A percentile compares a stretch with the other conserved stretches of the same genome.
Conservation (phyloP, 371 early-diverging fungal species). For the Dichotomocladium elegans region DNA sequence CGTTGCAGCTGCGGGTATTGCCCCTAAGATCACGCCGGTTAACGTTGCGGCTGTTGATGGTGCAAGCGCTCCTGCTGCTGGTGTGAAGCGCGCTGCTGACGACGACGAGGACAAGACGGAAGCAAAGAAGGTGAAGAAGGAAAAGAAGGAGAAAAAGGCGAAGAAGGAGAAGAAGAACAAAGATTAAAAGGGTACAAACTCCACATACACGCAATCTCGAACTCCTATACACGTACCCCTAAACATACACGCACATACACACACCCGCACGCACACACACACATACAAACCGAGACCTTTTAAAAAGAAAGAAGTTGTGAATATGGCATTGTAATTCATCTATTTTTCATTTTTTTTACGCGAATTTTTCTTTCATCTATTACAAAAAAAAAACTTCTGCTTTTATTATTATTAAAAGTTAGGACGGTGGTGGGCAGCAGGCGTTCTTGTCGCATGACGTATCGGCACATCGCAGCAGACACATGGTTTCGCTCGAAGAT, state of each 20-base stretch:
- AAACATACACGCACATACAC: too few relatives aligned
- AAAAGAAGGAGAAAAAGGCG: slow-evolving; percentile 25
- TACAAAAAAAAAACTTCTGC: too few relatives aligned
- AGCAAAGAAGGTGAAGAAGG: slow-evolving; percentile 25
- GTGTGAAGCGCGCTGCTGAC: slow-evolving; percentile 23
- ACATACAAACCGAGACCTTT: too few relatives aligned
- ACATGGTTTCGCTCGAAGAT: slow-evolving; percentile 5
- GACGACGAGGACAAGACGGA: slow-evolving; percentile 2
- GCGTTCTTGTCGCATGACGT: slow-evolving; percentile 21
- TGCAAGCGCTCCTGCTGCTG: slow-evolving; percentile 3
- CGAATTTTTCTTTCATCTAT: too few relatives aligned
- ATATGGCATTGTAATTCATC: neutral
- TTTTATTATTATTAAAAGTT: too few relatives aligned
- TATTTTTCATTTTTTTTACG: too few relatives aligned
- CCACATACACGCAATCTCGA: too few relatives aligned
- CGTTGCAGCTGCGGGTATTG: slow-evolving; percentile 39
- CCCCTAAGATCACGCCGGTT: slow-evolving; percentile 27
- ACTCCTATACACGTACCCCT: neutral
- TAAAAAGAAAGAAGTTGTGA: neutral
- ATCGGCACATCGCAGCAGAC: slow-evolving; percentile 23
- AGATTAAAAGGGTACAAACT: too few relatives aligned
- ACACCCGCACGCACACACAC: too few relatives aligned
- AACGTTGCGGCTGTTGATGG: slow-evolving; percentile 33
- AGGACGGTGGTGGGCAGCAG: slow-evolving; percentile 29
- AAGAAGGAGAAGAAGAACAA: slow-evolving; percentile 48